Percentiles rank a stretch among this genome's conserved stretches.
Evolutionary conservation across 371 early-diverging fungal genomes (phyloP).

Genomic region (Rhizopus delemar): DNA sequence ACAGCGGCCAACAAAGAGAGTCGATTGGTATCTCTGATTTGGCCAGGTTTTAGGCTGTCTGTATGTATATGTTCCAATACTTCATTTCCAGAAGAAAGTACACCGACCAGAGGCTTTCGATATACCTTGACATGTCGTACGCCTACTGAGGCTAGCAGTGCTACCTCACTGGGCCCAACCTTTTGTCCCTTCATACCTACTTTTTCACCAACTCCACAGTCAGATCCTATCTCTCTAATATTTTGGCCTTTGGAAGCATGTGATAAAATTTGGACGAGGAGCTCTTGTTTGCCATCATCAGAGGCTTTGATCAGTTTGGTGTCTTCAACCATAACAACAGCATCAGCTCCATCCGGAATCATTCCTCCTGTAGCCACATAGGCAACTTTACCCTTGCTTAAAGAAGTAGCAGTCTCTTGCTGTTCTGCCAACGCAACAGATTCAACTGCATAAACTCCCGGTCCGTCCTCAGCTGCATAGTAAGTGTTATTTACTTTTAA

Average conservation of each 20-base stretch:
- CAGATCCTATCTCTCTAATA: constrained; percentile 82
- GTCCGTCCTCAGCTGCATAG: constrained; percentile 69
- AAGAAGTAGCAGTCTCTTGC: constrained; percentile 12
- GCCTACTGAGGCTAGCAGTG: constrained; percentile 79
- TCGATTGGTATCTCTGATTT: constrained; percentile 85
- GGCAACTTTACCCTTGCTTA: constrained; percentile 64
- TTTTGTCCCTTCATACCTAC: constrained; percentile 61
- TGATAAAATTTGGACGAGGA: constrained; percentile 56
- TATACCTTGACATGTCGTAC: constrained; percentile 62
- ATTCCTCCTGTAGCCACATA: constrained; percentile 90
- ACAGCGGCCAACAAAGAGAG: constrained; percentile 75
- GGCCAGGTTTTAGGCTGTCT: constrained; percentile 56
- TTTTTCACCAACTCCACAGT: constrained; percentile 62
- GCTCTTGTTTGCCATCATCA: constrained; percentile 63
- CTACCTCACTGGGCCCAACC: constrained; percentile 77
- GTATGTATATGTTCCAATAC: constrained; percentile 62
- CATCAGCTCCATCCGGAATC: constrained; percentile 78
- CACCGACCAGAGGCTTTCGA: constrained; percentile 74
- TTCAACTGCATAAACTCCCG: constrained; percentile 74
- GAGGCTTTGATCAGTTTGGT: constrained; percentile 66
- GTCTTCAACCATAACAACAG: constrained; percentile 93
- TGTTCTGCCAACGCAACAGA: constrained; percentile 62
- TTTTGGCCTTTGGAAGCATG: constrained; percentile 53
- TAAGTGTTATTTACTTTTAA: neutral
- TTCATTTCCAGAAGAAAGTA: constrained; percentile 91